These are phyloP conservation scores for Candida yuanshanica DNA, from an alignment of 805 yeast species.

Conservation along the genomic window DNA sequence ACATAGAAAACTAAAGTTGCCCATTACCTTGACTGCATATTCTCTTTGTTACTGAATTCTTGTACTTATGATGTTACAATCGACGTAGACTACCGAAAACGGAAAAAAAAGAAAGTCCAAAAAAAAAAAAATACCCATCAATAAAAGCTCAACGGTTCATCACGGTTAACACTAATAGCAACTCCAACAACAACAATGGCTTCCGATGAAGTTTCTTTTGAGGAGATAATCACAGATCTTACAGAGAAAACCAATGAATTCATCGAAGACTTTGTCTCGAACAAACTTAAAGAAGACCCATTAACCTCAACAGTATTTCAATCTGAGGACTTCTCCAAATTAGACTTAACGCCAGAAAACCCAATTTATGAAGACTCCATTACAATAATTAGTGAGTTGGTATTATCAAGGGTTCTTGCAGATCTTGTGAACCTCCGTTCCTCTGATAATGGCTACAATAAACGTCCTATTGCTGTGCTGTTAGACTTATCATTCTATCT, in stretches of 20 bases:
- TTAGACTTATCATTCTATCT: constrained; percentile 16
- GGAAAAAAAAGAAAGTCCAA: neutral
- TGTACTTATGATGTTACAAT: no score
- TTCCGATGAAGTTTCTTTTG: neutral
- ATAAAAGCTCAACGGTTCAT: no score
- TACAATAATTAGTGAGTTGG: constrained; percentile 5
- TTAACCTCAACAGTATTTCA: neutral
- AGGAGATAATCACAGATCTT: constrained; percentile 3
- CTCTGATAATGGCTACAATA: constrained; percentile 11
- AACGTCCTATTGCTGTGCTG: constrained; percentile 12
- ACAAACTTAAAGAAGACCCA: neutral
- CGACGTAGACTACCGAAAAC: no score
- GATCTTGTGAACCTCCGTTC: constrained; percentile 9
- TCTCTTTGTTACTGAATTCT: no score
- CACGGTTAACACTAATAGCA: neutral
- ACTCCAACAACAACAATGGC: neutral
- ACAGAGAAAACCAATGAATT: neutral
- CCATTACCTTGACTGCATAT: no score
- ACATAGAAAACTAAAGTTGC: no score
- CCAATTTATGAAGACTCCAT: neutral
- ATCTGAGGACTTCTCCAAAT: neutral
- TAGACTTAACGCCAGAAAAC: neutral
- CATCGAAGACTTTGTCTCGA: neutral
- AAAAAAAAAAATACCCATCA: neutral
- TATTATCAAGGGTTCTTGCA: constrained; percentile 5